These are phyloP conservation scores for Cladosporium oxysporum DNA, from an alignment of 2,329 filamentous ascomycete species.

Conservation along the genomic window DNA sequence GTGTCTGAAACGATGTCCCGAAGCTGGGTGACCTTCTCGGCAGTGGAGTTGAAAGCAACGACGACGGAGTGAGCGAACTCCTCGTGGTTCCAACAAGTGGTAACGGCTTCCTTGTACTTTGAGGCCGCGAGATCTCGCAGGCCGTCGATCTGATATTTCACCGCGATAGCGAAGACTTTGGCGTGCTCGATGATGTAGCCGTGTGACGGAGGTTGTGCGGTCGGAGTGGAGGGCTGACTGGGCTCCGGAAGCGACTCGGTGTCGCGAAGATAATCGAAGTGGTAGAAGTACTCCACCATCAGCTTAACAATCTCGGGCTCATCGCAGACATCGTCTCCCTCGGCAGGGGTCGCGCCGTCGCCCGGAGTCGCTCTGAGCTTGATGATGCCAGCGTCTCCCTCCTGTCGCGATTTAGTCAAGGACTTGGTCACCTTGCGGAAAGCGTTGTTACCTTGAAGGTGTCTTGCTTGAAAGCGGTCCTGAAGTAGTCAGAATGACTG, in stretches of 20 bases:
- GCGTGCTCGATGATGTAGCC: conserved; percentile 35
- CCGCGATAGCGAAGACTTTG: conserved; percentile 48
- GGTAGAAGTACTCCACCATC: background rate
- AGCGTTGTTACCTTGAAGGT: background rate
- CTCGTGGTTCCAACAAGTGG: no score
- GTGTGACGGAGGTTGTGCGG: no score
- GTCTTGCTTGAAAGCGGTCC: conserved; percentile 19
- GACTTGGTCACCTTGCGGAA: no score
- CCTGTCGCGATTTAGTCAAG: no score
- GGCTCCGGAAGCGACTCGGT: no score
- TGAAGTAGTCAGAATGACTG: conserved; percentile 43
- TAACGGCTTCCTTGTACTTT: conserved; percentile 43
- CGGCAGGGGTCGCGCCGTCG: background rate
- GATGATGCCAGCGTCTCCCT: background rate
- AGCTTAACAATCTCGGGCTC: background rate
- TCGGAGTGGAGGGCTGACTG: no score
- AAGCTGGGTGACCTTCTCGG: conserved; percentile 45
- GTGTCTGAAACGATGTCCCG: conserved; percentile 22
- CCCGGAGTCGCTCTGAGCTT: background rate
- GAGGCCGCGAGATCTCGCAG: conserved; percentile 42
- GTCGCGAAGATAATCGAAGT: background rate
- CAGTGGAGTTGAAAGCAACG: conserved; percentile 45
- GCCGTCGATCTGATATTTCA: conserved; percentile 44
- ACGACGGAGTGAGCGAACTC: no score
- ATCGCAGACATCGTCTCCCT: background rate